These are phyloP conservation scores for Zoysia japonica DNA, from an alignment of 176 grass and related monocot species.

Conservation along the genomic window DNA sequence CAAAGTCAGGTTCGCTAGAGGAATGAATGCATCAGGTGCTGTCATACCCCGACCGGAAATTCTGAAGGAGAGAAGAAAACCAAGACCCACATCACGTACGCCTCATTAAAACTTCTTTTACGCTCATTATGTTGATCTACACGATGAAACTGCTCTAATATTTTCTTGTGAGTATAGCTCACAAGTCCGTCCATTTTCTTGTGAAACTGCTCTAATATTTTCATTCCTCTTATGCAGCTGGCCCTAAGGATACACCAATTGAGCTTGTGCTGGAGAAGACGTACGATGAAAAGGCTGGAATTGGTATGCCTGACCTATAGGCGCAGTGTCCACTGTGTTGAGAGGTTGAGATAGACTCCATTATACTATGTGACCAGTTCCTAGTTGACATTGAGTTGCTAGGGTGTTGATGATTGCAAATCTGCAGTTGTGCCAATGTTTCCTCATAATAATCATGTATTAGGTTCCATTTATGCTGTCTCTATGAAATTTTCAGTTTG, in stretches of 20 bases:
- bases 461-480: background rate
- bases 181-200: background rate
- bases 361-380: background rate
- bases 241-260: constrained; percentile 81
- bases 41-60: constrained; percentile 89
- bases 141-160: constrained; percentile 26
- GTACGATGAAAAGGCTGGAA: constrained; percentile 87
- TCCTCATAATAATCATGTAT: background rate
- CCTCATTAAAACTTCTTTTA: constrained; percentile 24
- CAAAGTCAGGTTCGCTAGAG: constrained; percentile 81
- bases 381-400: background rate
- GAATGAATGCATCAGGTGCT: constrained; percentile 70
- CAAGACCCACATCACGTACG: constrained; percentile 69
- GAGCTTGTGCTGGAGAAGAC: constrained; percentile 78
- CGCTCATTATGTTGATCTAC: constrained; percentile 44
- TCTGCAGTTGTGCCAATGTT: background rate
- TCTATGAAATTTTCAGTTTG: background rate
- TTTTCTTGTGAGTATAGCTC: background rate
- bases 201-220: background rate
- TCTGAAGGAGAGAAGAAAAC: constrained; percentile 91
- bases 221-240: constrained; percentile 46
- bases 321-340: background rate
- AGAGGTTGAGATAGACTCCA: background rate
- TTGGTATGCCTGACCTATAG: constrained; percentile 96
- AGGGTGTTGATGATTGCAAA: background rate